These are phyloP conservation scores for Lycium ferocissimum DNA, from an alignment of 257 asterid species.

Conservation along the genomic window DNA sequence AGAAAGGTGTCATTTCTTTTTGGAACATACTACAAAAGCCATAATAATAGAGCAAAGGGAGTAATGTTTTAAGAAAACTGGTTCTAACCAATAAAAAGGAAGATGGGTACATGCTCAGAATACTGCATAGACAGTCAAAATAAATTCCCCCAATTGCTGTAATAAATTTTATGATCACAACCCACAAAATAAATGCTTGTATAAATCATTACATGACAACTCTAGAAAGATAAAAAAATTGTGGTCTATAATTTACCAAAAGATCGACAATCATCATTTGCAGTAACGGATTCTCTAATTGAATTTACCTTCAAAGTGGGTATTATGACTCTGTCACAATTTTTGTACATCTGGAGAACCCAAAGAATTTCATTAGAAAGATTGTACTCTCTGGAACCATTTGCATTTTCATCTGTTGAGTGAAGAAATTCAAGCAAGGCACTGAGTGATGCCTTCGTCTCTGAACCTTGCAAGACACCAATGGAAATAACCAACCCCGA, in stretches of 20 bases:
- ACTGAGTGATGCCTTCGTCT: slow-evolving; percentile 73
- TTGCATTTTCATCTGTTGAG: slow-evolving; percentile 47
- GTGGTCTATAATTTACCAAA: background rate
- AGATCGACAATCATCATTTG: background rate
- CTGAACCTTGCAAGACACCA: slow-evolving; percentile 94
- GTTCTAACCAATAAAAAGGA: background rate
- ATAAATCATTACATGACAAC: background rate
- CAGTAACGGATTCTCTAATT: background rate
- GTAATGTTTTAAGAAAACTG: background rate
- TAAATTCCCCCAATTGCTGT: background rate
- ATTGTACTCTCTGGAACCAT: slow-evolving; percentile 51
- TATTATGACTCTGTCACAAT: slow-evolving; percentile 76
- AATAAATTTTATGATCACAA: background rate
- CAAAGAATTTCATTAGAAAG: slow-evolving; percentile 78
- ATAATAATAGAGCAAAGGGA: no score
- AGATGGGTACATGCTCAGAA: background rate
- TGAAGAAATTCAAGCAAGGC: slow-evolving; percentile 82
- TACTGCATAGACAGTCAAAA: background rate
- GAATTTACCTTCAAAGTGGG: slow-evolving; percentile 87
- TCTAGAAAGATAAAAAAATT: background rate
- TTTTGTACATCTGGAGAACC: slow-evolving; percentile 74
- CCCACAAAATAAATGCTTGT: background rate
- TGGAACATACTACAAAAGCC: no score
- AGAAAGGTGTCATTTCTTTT: no score
- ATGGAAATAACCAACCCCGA: slow-evolving; percentile 88